These are phyloP conservation scores for Backusella mclennaniae DNA, from an alignment of 192 early-diverging fungal genomes.

Conservation along the genomic window DNA sequence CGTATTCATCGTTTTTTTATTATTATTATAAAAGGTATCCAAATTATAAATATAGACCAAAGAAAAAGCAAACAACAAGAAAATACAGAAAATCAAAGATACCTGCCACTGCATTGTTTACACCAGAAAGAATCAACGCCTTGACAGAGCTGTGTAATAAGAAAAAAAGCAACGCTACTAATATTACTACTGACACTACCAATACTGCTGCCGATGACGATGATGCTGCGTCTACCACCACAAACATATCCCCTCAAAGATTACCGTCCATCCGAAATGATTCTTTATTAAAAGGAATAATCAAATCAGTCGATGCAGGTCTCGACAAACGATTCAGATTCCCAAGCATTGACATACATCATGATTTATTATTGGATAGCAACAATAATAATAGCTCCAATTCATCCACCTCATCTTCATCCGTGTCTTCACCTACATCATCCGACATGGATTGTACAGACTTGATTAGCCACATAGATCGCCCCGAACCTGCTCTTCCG, in stretches of 20 bases:
- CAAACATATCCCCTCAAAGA: background rate
- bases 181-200: background rate
- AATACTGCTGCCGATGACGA: background rate
- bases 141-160: background rate
- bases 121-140: background rate
- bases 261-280: constrained; percentile 1
- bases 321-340: constrained; percentile 3
- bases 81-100: constrained; percentile 10
- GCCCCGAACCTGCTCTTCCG: constrained; percentile 1
- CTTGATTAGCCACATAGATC: background rate
- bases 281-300: background rate
- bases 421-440: background rate
- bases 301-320: background rate
- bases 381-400: background rate
- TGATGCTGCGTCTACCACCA: background rate
- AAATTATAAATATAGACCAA: constrained; percentile 3
- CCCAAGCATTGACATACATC: background rate
- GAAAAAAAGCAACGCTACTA: background rate
- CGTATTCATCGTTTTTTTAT: background rate
- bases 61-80: constrained; percentile 9
- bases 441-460: background rate
- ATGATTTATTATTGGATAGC: background rate
- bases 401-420: background rate
- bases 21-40: background rate
- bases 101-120: constrained; percentile 1